A percentile compares a stretch with the other conserved stretches of the same genome.
These are phyloP conservation scores for Fusarium sp. DNA, from an alignment of 2,329 filamentous ascomycete species.

Conservation along the genomic window DNA sequence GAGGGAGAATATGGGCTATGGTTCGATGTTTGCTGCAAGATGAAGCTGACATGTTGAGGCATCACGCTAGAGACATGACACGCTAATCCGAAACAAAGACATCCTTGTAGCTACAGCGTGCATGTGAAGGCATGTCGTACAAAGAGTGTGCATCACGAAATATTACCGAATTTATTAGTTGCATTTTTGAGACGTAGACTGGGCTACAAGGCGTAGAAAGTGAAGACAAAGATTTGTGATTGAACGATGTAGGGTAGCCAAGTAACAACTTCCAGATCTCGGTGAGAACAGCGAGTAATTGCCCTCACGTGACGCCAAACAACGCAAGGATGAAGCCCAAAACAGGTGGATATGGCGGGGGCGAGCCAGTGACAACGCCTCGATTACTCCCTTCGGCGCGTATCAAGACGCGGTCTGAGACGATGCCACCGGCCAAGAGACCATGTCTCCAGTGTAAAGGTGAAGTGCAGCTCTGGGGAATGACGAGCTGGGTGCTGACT, in stretches of 20 bases:
- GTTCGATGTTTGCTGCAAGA: not conserved
- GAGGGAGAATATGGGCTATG: not conserved
- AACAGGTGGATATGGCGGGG: slow-evolving; percentile 34
- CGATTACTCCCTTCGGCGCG: slow-evolving; percentile 15
- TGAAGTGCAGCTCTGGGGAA: slow-evolving; percentile 16
- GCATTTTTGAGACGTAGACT: not conserved
- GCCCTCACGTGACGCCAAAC: slow-evolving; percentile 36
- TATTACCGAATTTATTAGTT: too few species aligned
- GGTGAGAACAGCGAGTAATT: slow-evolving; percentile 41
- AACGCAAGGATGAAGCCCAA: slow-evolving; percentile 4
- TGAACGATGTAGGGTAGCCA: slow-evolving; percentile 27
- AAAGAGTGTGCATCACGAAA: not conserved
- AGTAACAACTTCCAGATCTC: not conserved
- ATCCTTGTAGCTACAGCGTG: too few species aligned
- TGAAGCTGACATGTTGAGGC: not conserved
- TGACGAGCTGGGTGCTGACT: slow-evolving; percentile 31
- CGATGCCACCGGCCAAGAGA: slow-evolving; percentile 54
- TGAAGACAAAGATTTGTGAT: too few species aligned
- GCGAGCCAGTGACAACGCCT: slow-evolving; percentile 16
- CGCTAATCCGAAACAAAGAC: slow-evolving; percentile 8
- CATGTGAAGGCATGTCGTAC: not conserved
- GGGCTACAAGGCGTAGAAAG: not conserved
- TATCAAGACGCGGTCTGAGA: not conserved
- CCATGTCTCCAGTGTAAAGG: slow-evolving; percentile 57
- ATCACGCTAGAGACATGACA: not conserved